A percentile compares a stretch with the other conserved stretches of the same genome.
These are phyloP conservation scores for Pseudophaeomoniella oleicola DNA, from an alignment of 2,329 filamentous ascomycete species.

Conservation along the genomic window DNA sequence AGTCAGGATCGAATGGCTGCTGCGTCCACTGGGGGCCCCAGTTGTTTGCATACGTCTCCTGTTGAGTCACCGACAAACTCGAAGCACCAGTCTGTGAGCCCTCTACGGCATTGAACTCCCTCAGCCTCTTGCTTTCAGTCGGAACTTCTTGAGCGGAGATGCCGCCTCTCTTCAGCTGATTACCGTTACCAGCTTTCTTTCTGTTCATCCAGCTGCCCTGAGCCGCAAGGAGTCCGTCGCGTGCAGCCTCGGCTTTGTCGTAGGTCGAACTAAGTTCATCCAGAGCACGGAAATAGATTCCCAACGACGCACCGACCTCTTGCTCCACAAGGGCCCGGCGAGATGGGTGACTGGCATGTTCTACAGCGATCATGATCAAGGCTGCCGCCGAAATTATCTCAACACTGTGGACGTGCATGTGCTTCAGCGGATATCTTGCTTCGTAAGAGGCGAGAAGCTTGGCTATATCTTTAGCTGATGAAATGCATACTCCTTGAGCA, in stretches of 20 bases:
- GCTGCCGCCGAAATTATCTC: slow-evolving; percentile 3
- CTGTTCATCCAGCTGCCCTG: not conserved
- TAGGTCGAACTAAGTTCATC: not conserved
- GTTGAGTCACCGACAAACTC: not conserved
- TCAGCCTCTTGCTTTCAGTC: not conserved
- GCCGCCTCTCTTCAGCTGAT: not conserved
- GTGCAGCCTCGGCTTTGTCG: not conserved
- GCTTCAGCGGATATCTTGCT: slow-evolving; percentile 1
- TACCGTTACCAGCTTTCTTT: not conserved
- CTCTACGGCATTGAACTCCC: not conserved
- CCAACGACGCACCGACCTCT: not conserved
- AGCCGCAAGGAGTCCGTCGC: not conserved
- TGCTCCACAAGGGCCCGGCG: not conserved
- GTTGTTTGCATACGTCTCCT: not conserved
- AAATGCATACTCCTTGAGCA: slow-evolving; percentile 1
- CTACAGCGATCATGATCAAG: slow-evolving; percentile 1
- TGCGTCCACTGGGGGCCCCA: not conserved
- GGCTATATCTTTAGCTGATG: slow-evolving; percentile 1
- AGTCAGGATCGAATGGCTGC: not conserved
- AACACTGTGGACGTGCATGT: slow-evolving; percentile 3
- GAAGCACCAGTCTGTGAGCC: not conserved
- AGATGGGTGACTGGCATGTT: not conserved
- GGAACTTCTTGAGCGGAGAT: not conserved
- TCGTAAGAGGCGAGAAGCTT: slow-evolving; percentile 1
- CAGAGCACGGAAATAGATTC: not conserved